Evolutionary conservation across 2,329 filamentous ascomycete genomes (phyloP).

Genomic region (Claviceps sp.): DNA sequence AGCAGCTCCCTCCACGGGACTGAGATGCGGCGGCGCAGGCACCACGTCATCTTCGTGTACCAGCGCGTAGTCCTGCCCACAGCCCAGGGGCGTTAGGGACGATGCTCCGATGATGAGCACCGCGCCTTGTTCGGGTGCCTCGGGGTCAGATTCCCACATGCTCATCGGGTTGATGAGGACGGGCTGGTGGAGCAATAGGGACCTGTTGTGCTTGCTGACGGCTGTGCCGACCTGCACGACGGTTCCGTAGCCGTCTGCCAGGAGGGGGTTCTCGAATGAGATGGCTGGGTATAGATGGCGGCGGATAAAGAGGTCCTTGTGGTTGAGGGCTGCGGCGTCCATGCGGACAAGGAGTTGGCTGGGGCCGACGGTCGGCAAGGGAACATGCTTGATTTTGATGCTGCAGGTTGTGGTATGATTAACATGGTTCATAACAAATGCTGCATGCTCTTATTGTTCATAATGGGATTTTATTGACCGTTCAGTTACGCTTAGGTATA

Average conservation of each 20-base stretch:
- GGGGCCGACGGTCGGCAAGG: conserved; percentile 48
- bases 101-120: conserved; percentile 59
- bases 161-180: conserved; percentile 69
- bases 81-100: conserved; percentile 47
- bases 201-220: conserved; percentile 18
- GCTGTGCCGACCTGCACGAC: conserved; percentile 52
- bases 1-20: conserved; percentile 63
- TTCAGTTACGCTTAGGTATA: no score
- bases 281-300: conserved; percentile 83
- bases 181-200: conserved; percentile 44
- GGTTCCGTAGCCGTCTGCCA: conserved; percentile 70
- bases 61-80: conserved; percentile 58
- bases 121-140: conserved; percentile 54
- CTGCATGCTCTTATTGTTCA: no score
- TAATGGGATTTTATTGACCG: no score
- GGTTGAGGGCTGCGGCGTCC: conserved; percentile 74
- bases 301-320: conserved; percentile 88
- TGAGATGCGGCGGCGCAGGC: conserved; percentile 54
- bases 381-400: conserved; percentile 45
- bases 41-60: conserved; percentile 64
- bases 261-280: conserved; percentile 63
- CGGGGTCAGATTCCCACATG: conserved; percentile 60
- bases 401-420: conserved; percentile 18
- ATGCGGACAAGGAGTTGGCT: conserved; percentile 64
- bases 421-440: no score